These are phyloP conservation scores for Suhomyces coccinellae DNA, from an alignment of 1,139 yeast genomes.

Conservation along the genomic window DNA sequence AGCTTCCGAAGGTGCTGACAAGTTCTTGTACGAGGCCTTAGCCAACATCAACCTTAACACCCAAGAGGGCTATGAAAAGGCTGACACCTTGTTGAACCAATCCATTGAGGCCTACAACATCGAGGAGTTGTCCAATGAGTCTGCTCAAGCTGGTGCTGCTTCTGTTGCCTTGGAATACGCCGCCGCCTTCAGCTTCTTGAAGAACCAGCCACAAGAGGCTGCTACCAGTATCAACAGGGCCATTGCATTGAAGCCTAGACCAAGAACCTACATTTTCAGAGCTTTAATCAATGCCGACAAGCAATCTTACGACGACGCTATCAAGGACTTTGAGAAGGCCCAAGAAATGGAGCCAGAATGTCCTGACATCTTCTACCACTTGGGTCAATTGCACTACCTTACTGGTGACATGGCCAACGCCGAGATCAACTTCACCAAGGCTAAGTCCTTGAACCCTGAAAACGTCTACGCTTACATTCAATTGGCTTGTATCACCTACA, in stretches of 20 bases:
- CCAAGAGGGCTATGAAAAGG: slow-evolving; percentile 69
- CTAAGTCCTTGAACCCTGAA: slow-evolving; percentile 69
- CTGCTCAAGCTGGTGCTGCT: slow-evolving; percentile 52
- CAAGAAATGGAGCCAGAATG: slow-evolving; percentile 65
- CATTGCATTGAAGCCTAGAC: slow-evolving; percentile 68
- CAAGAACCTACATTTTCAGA: slow-evolving; percentile 79
- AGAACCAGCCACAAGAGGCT: slow-evolving; percentile 66
- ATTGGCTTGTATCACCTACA: slow-evolving; percentile 88
- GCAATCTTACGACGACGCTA: slow-evolving; percentile 61
- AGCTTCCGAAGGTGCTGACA: slow-evolving; percentile 54
- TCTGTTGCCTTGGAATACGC: slow-evolving; percentile 76
- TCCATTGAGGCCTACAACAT: slow-evolving; percentile 60
- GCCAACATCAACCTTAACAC: slow-evolving; percentile 63
- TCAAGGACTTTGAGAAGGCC: slow-evolving; percentile 73
- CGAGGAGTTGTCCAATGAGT: slow-evolving; percentile 33
- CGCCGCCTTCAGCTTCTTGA: slow-evolving; percentile 82
- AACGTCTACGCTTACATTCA: slow-evolving; percentile 89
- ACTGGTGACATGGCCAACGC: slow-evolving; percentile 77
- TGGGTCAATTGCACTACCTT: slow-evolving; percentile 88
- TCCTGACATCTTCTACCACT: slow-evolving; percentile 89
- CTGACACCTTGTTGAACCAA: slow-evolving; percentile 66
- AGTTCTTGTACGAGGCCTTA: slow-evolving; percentile 67
- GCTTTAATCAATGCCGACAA: slow-evolving; percentile 86
- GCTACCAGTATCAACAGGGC: slow-evolving; percentile 61
- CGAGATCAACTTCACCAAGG: slow-evolving; percentile 70